Base-by-base conservation (phyloP, 257 asterid genomes). In the Orobanche coerulescens region DNA sequence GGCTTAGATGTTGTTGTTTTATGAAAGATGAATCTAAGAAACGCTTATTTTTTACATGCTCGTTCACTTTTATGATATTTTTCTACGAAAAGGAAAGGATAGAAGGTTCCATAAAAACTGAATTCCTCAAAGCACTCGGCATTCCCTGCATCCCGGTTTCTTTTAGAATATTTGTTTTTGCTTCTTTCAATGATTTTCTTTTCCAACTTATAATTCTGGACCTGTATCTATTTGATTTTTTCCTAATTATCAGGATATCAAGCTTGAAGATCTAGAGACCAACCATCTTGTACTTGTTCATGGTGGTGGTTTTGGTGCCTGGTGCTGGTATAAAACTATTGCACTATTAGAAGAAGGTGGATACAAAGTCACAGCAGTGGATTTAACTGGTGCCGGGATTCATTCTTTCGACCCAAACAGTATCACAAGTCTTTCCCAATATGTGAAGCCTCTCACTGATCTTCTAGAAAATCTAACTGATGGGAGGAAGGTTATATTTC, bases 261-360 rank as follows among this genome's bases (percentile, higher is more conserved):
- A 84, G 71, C 82, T 80, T 44, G 96, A 87, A 9, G 68, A 75
- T 71, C 69, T 89, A 48, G 96, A 93, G 84, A 84, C 87, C 66
- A 76, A 46, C 66, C 99, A 93, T 75, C 79, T 89, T 71, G 97
- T 93, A 68, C 96, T 93, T 56, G 96, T 89, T 74, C 99, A 93
- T 64, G 99, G 97, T 68, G 99, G 99, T 73, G 97, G 97, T 58
- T 93, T 86, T 76, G 99, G 99, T 67, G 99, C 99, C 47, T 93
- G 99, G 99, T 93, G 99, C 79, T 93, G 99, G 99, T 93, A 93
- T 74, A 93, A 93, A 74, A 89, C 88, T 71, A 93, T 93, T 61
- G 95, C 99, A 36, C 84, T 89, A 28, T 68, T 93, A 25, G 96
- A 93, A 79, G 96, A 90, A 71, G 68, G 48, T 68, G 97, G 99